Percentiles rank a stretch among this genome's conserved stretches.
Conservation (phyloP, 306 rosid species). For the Delonix regia region DNA sequence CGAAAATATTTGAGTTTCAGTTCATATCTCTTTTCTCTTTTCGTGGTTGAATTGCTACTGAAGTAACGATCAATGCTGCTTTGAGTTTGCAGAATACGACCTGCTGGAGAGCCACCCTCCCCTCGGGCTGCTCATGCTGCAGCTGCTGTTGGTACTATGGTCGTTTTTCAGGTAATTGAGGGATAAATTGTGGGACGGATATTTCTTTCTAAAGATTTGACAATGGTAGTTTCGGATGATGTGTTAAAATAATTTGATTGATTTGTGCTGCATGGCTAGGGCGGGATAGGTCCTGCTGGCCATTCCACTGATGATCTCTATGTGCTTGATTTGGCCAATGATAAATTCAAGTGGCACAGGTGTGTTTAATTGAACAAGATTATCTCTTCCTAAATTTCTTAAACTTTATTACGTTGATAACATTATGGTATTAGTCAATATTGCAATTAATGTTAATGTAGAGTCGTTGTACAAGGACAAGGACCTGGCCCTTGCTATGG, state of each 20-base stretch:
- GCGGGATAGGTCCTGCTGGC: conserved; percentile 99
- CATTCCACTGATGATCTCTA: conserved; percentile 90
- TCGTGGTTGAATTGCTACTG: conserved; percentile 33
- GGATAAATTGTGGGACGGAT: neutral
- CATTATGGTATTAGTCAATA: conserved; percentile 4
- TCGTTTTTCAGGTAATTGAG: conserved; percentile 85
- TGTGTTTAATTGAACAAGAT: conserved; percentile 41
- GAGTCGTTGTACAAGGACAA: conserved; percentile 94
- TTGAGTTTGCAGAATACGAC: conserved; percentile 62
- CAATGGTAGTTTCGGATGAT: conserved; percentile 4
- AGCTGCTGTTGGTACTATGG: conserved; percentile 92
- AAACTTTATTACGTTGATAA: conserved; percentile 13
- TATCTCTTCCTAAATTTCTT: conserved; percentile 28
- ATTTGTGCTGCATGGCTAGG: conserved; percentile 63
- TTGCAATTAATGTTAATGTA: conserved; percentile 44
- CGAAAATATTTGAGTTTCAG: neutral
- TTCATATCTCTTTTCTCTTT: neutral
- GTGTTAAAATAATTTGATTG: conserved; percentile 29
- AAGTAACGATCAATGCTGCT: conserved; percentile 34
- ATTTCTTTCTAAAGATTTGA: conserved; percentile 15
- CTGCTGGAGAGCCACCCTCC: conserved; percentile 96
- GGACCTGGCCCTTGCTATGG: conserved; percentile 99
- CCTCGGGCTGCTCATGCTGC: conserved; percentile 98
- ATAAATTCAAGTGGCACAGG: conserved; percentile 97
- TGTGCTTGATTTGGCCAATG: conserved; percentile 88